These are phyloP conservation scores for Tuber borchii DNA, from an alignment of 495 filamentous ascomycete species.

Conservation along the genomic window DNA sequence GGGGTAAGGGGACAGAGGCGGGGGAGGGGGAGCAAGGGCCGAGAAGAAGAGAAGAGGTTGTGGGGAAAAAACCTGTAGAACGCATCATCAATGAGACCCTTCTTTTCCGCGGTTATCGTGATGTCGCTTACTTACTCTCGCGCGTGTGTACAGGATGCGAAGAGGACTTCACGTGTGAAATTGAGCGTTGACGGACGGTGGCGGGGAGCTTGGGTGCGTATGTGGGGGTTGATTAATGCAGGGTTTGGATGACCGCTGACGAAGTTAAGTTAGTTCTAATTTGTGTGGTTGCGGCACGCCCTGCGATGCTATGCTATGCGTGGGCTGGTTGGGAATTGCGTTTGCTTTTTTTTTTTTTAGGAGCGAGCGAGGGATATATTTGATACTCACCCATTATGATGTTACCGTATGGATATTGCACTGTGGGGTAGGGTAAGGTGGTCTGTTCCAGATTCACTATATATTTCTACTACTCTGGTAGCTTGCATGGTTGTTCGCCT, in stretches of 20 bases:
- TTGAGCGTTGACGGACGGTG: not conserved
- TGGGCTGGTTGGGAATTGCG: not conserved
- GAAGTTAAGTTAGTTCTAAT: not conserved
- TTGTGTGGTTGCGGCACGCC: not conserved
- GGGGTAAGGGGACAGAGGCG: not conserved
- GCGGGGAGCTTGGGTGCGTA: not conserved
- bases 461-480: not conserved
- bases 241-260: not conserved
- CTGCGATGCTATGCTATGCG: not conserved
- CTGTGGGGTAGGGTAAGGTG: not conserved
- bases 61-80: not conserved
- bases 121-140: not conserved
- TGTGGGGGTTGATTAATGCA: not conserved
- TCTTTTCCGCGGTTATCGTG: not conserved
- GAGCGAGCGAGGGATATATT: not conserved
- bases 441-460: not conserved
- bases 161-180: not conserved
- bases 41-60: not conserved
- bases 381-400: not conserved
- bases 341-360: too few relatives aligned
- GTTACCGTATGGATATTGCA: not conserved
- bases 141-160: not conserved
- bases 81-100: not conserved
- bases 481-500: not conserved
- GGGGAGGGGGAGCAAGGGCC: too few relatives aligned